phyloP scores from a whole-genome alignment of 306 rosid genomes.

The Castanea mollissima region DNA sequence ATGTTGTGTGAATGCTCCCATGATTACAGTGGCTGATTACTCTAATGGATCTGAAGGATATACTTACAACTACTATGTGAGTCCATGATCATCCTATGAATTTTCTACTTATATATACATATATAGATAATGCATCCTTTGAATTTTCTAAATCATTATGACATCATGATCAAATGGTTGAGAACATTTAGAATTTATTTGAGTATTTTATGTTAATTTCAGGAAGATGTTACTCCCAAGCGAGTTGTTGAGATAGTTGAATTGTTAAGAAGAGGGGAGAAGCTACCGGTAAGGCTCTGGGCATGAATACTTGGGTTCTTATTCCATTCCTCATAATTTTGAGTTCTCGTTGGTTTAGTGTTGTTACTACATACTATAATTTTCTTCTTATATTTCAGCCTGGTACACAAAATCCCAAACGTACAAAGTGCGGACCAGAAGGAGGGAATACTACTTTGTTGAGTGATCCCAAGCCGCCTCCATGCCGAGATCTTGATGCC shows the following conservation, averaged over 20 bases:
- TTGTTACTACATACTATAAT: background rate
- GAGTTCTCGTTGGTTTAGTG: background rate
- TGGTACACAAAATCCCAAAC: slow-evolving; percentile 83
- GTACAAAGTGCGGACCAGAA: slow-evolving; percentile 85
- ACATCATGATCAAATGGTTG: background rate
- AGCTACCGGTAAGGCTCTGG: slow-evolving; percentile 75
- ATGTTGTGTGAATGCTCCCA: slow-evolving; percentile 96
- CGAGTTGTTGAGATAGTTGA: slow-evolving; percentile 83
- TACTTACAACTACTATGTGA: slow-evolving; percentile 80
- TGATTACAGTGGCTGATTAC: slow-evolving; percentile 98
- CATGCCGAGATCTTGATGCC: slow-evolving; percentile 90
- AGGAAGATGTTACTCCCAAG: slow-evolving; percentile 96
- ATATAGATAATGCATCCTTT: background rate
- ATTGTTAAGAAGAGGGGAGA: slow-evolving; percentile 76
- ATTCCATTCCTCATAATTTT: background rate
- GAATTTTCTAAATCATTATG: background rate
- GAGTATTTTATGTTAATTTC: slow-evolving; percentile 26
- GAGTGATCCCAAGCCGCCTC: slow-evolving; percentile 78
- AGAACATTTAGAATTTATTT: slow-evolving; percentile 1
- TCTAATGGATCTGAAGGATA: slow-evolving; percentile 95
- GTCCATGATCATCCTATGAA: slow-evolving; percentile 25
- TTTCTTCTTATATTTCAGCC: slow-evolving; percentile 39
- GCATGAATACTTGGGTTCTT: background rate
- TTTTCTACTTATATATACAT: background rate
- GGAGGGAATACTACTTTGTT: slow-evolving; percentile 91